These are phyloP conservation scores for Scedosporium minutisporum DNA, from an alignment of 2,329 filamentous ascomycete genomes.

Conservation along the genomic window DNA sequence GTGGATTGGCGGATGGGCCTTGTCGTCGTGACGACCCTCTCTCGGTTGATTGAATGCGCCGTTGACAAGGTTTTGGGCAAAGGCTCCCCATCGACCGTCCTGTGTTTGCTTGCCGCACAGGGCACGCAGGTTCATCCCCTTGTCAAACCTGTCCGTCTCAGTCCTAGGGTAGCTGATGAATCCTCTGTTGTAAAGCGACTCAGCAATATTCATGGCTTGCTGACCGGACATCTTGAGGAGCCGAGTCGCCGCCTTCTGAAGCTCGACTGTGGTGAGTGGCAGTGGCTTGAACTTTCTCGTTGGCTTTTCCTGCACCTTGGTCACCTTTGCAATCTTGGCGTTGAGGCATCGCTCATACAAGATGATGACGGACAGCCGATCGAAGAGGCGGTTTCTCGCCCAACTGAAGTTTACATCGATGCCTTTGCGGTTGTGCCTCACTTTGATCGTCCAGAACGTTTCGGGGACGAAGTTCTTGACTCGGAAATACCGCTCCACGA, in stretches of 20 bases:
- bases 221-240: constrained; percentile 88
- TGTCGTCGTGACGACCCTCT: constrained; percentile 81
- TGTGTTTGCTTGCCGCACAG: constrained; percentile 77
- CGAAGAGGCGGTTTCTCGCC: constrained; percentile 75
- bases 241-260: constrained; percentile 89
- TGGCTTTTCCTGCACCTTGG: constrained; percentile 79
- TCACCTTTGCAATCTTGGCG: constrained; percentile 69
- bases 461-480: constrained; percentile 93
- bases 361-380: constrained; percentile 69
- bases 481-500: constrained; percentile 89
- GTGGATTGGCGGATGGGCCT: constrained; percentile 94
- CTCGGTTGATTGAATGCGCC: constrained; percentile 76
- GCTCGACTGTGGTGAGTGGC: constrained; percentile 86
- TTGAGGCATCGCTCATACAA: constrained; percentile 77
- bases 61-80: constrained; percentile 64
- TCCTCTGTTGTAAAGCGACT: constrained; percentile 81
- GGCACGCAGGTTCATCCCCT: constrained; percentile 71
- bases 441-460: constrained; percentile 83
- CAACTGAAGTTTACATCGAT: constrained; percentile 79
- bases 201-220: constrained; percentile 79
- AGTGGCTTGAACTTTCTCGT: constrained; percentile 91
- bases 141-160: constrained; percentile 92
- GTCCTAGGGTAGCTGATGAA: constrained; percentile 98
- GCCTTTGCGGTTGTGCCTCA: constrained; percentile 66
- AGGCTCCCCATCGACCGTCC: constrained; percentile 67